Evolutionary conservation across 176 grass and related monocot genomes (phyloP), one percentile per base, ranked within the genome.

Genomic region (Tillandsia leiboldiana): DNA sequence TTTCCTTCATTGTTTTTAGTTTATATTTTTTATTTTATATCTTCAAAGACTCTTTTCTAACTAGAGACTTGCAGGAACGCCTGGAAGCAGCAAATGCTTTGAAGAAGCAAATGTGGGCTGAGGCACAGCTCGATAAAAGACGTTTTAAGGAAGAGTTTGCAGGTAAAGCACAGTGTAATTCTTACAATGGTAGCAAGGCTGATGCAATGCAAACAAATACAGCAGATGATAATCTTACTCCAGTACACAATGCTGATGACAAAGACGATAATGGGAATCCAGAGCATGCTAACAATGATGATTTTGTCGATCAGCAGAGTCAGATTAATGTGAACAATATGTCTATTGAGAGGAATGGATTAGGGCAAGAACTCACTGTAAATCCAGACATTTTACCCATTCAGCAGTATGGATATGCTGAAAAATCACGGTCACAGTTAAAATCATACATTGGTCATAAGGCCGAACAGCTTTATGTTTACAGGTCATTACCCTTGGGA

Each of bases 21-120:
- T 75, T 78, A 48, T 50, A 54, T 72, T 68, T 69, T 63, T 51
- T 26, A n/a, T 53, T 54, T 72, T 78, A 49, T 70, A 52, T 69
- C 18, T 27, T 69, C 11, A 26, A 42, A 42, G 7, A 42, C 33
- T 7, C 12, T 51, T 75, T 72, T 73, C 85, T 26, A 85, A 13
- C 42, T 51, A 63, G 12, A 12, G 50, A 50, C 47, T 80, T 77
- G 47, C 79, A 97, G 93, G 89, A 93, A 85, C 94, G 94, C 50
- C 70, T 99, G 58, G 94, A 93, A 79, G 84, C 87, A 69, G 94
- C 94, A 74, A 99, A 71, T 83, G 84, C 87, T 70, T 80, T 99
- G 27, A 99, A 93, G 73, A 99, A 99, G 50, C 94, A 93, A 78
- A 99, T 99, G 94, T 99, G 89, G 94, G 84, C 84, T 13, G 94